Conservation (phyloP, 129 eudicot species). For the Lactuca sativa region DNA sequence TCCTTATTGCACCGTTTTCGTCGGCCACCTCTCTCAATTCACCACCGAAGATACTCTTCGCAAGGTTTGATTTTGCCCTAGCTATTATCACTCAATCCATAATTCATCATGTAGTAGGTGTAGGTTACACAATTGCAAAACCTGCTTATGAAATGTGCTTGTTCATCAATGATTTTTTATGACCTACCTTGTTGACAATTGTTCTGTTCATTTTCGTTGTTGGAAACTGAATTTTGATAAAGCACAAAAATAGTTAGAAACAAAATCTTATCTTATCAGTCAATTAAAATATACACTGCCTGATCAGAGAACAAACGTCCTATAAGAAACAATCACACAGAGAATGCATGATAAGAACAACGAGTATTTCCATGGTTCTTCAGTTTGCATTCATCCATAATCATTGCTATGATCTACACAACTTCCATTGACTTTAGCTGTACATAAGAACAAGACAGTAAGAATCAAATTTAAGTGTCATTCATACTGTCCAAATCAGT, state of each 20-base stretch:
- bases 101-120: neutral
- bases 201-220: neutral
- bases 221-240: neutral
- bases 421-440: neutral
- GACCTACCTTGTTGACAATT: neutral
- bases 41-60: conserved; percentile 76
- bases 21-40: conserved; percentile 68
- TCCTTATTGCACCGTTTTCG: conserved; percentile 80
- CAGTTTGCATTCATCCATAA: neutral
- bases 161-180: neutral
- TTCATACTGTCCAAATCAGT: conserved; percentile 11
- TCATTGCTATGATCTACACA: neutral
- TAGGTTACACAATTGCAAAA: neutral
- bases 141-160: neutral
- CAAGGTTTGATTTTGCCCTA: conserved; percentile 45
- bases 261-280: neutral
- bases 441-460: neutral
- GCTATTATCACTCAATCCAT: neutral
- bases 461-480: neutral
- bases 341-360: neutral
- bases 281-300: neutral
- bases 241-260: neutral
- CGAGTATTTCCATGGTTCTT: neutral
- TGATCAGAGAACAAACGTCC: neutral
- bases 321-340: neutral